Conservation (phyloP, 495 filamentous ascomycete species). For the Amorphotheca resinae region DNA sequence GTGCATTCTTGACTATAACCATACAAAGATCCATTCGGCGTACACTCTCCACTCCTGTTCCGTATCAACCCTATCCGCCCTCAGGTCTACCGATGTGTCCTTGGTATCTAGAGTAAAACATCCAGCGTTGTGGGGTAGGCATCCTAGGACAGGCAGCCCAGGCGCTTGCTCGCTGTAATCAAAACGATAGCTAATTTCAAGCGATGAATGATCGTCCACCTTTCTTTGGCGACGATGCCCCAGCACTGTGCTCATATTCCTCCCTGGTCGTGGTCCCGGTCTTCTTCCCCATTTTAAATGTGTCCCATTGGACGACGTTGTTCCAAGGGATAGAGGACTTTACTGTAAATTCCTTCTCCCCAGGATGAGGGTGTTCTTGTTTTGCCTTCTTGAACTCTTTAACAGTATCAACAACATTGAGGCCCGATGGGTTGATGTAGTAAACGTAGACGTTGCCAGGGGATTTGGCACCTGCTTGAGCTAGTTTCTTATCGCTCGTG, state of each 20-base stretch:
- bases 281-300: neutral
- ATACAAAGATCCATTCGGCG: too few species aligned
- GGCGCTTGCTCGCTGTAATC: too few species aligned
- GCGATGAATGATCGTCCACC: neutral
- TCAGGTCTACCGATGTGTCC: too few species aligned
- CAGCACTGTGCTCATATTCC: neutral
- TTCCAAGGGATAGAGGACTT: neutral
- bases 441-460: neutral
- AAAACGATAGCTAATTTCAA: neutral
- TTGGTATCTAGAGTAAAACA: neutral
- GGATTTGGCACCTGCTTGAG: neutral
- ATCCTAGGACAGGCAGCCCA: neutral
- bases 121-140: neutral
- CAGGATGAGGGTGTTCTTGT: neutral
- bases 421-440: neutral
- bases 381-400: neutral
- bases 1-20: too few species aligned
- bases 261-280: neutral
- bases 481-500: neutral
- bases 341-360: neutral
- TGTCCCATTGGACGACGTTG: neutral
- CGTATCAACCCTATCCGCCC: too few species aligned
- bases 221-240: neutral
- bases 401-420: neutral
- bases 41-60: too few species aligned